Conservation (phyloP, 2,329 filamentous ascomycete species). For the Fusarium sp. region DNA sequence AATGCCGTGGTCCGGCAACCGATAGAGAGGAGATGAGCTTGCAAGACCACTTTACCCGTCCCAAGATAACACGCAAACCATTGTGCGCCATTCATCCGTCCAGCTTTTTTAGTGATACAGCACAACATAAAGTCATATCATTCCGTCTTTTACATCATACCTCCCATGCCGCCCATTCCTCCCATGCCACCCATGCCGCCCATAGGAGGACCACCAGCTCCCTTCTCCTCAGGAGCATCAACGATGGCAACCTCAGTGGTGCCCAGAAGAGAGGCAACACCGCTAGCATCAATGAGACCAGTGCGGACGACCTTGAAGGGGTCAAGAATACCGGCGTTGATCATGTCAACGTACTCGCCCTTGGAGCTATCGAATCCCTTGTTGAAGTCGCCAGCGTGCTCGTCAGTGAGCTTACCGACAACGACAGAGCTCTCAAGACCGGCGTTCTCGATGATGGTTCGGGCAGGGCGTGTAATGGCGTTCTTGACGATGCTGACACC, state of each 20-base stretch:
- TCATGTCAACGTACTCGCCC: slow-evolving; percentile 99
- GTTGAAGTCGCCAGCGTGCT: slow-evolving; percentile 94
- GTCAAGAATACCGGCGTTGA: slow-evolving; percentile 93
- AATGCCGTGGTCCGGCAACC: slow-evolving; percentile 36
- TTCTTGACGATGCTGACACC: slow-evolving; percentile 98
- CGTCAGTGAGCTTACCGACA: slow-evolving; percentile 97
- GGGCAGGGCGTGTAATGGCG: slow-evolving; percentile 94
- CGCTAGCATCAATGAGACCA: slow-evolving; percentile 91
- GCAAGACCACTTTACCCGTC: slow-evolving; percentile 44
- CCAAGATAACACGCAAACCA: slow-evolving; percentile 60
- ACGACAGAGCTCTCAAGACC: slow-evolving; percentile 95
- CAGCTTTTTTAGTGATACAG: slow-evolving; percentile 45
- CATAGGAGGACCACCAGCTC: slow-evolving; percentile 66
- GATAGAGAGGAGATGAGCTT: slow-evolving; percentile 52
- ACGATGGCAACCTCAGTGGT: slow-evolving; percentile 99
- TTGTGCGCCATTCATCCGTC: slow-evolving; percentile 53
- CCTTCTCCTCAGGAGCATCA: slow-evolving; percentile 94
- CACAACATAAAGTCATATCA: slow-evolving; percentile 35
- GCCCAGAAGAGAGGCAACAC: slow-evolving; percentile 95
- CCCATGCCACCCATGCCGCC: slow-evolving; percentile 73
- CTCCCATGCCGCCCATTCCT: slow-evolving; percentile 65
- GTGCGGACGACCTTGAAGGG: slow-evolving; percentile 99
- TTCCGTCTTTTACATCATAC: slow-evolving; percentile 64
- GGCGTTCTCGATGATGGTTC: slow-evolving; percentile 97
- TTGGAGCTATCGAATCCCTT: slow-evolving; percentile 96